Percentiles rank a stretch among this genome's conserved stretches.
Conservation (phyloP, 176 grass and related monocot species). For the Pharus latifolius region DNA sequence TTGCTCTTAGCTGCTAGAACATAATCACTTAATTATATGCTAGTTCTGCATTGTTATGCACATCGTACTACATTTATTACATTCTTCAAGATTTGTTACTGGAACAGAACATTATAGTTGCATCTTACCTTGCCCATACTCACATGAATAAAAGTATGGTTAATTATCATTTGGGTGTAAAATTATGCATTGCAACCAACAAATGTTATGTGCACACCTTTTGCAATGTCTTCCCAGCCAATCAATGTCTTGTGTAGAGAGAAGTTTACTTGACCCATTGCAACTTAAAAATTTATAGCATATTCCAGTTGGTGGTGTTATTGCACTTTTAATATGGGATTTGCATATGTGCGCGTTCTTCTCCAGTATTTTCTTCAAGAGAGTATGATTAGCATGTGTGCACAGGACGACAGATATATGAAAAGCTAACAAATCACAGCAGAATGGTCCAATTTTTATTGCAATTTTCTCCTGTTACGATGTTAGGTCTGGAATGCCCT, state of each 20-base stretch:
- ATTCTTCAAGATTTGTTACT: background rate
- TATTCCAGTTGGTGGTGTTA: background rate
- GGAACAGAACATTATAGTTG: background rate
- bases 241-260: background rate
- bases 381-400: background rate
- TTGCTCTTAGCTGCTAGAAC: background rate
- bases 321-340: background rate
- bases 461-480: background rate
- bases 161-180: background rate
- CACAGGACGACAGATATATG: background rate
- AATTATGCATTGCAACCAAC: no score
- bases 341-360: background rate
- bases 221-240: no score
- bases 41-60: background rate
- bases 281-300: background rate
- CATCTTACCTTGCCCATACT: background rate
- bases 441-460: no score
- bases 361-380: background rate
- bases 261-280: background rate
- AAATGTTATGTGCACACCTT: no score
- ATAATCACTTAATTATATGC: background rate
- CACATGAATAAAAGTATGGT: background rate
- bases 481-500: background rate
- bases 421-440: background rate
- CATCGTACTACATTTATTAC: background rate